These are phyloP conservation scores for Candida orba DNA, from an alignment of 805 yeast species.

Conservation along the genomic window DNA sequence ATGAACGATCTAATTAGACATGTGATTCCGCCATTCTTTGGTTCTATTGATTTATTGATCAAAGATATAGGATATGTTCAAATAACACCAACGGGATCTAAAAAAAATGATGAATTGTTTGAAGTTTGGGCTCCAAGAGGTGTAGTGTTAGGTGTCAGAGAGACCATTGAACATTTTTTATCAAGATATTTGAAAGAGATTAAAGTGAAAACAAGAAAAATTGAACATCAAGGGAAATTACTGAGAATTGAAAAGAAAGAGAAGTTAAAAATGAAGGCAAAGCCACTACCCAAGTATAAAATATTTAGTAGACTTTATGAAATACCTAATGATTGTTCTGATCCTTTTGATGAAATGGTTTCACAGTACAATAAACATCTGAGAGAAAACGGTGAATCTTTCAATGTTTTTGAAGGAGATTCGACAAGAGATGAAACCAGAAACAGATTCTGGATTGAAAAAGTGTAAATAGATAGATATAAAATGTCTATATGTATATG, in stretches of 20 bases:
- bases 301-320: conserved; percentile 20
- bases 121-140: conserved; percentile 53
- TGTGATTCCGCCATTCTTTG: conserved; percentile 64
- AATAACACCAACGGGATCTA: conserved; percentile 51
- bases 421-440: conserved; percentile 17
- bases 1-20: conserved; percentile 33
- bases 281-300: conserved; percentile 18
- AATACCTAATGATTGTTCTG: conserved; percentile 17
- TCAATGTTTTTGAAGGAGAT: conserved; percentile 16
- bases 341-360: conserved; percentile 26
- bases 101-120: conserved; percentile 27
- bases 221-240: conserved; percentile 11
- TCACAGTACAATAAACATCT: conserved; percentile 15
- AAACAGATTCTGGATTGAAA: conserved; percentile 23
- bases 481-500: no score
- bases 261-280: conserved; percentile 16
- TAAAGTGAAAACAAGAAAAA: conserved; percentile 25
- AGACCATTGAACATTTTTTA: conserved; percentile 39
- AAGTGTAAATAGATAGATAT: conserved; percentile 11
- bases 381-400: conserved; percentile 18
- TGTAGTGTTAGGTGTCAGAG: conserved; percentile 45
- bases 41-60: conserved; percentile 57
- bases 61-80: conserved; percentile 59
- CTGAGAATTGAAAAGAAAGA: conserved; percentile 8
- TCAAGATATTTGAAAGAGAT: conserved; percentile 19